Percentiles rank a stretch among this genome's conserved stretches.
Conservation (phyloP, 768 basidiomycete species). For the Pleurotus eryngii region DNA sequence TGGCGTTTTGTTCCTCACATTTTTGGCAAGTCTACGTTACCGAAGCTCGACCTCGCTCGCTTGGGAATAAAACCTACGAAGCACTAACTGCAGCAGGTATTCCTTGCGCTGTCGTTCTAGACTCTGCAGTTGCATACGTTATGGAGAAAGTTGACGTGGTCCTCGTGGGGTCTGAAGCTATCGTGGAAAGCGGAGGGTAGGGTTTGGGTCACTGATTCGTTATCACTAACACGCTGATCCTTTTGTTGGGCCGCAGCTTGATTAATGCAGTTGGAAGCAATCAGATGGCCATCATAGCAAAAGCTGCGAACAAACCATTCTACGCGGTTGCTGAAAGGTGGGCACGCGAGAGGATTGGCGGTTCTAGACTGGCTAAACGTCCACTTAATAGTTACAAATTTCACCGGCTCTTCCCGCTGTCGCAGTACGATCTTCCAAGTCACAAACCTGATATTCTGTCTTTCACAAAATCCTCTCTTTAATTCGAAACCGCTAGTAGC, state of each 20-base stretch:
- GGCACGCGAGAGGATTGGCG: background rate
- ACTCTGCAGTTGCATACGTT: conserved; percentile 94
- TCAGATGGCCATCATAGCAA: conserved; percentile 95
- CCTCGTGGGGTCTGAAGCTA: conserved; percentile 95
- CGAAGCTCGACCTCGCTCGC: conserved; percentile 86
- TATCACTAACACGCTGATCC: conserved; percentile 3
- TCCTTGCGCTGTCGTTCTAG: conserved; percentile 91
- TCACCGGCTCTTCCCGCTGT: conserved; percentile 91
- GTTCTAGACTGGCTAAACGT: no score
- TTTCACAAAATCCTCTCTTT: conserved; percentile 46
- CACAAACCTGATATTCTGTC: conserved; percentile 74
- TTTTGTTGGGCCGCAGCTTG: conserved; percentile 24
- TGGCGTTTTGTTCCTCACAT: conserved; percentile 12
- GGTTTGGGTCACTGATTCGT: conserved; percentile 5
- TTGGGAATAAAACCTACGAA: conserved; percentile 90
- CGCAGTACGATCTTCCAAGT: conserved; percentile 85
- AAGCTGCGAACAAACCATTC: conserved; percentile 91
- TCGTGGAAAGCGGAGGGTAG: conserved; percentile 91
- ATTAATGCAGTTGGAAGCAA: conserved; percentile 94
- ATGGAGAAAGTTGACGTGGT: conserved; percentile 97
- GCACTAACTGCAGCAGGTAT: conserved; percentile 85
- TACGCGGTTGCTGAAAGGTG: conserved; percentile 93
- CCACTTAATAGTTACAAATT: conserved; percentile 80
- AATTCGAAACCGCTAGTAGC: conserved; percentile 7
- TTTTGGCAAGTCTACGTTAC: conserved; percentile 80